These are phyloP conservation scores for Leishmania guyanensis DNA, from an alignment of 208 protist genomes.

Conservation along the genomic window DNA sequence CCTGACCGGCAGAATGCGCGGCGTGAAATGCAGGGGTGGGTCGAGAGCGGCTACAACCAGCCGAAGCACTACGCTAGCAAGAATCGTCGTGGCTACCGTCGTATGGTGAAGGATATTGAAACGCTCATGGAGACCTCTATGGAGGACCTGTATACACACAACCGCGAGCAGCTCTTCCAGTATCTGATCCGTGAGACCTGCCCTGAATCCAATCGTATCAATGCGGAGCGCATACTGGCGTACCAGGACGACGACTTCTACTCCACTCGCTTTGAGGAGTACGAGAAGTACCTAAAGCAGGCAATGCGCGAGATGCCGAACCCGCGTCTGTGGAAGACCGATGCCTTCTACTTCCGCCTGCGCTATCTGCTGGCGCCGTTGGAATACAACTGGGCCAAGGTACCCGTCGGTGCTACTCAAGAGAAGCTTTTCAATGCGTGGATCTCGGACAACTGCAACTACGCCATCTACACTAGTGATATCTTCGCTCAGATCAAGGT, in stretches of 20 bases:
- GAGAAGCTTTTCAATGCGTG: constrained; percentile 89
- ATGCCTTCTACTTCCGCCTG: constrained; percentile 91
- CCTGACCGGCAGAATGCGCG: constrained; percentile 83
- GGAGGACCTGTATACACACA: constrained; percentile 90
- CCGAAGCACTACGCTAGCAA: constrained; percentile 91
- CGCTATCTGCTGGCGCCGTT: constrained; percentile 81
- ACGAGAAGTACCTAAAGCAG: constrained; percentile 89
- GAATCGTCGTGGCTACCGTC: constrained; percentile 87
- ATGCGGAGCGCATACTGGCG: constrained; percentile 81
- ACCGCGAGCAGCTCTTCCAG: constrained; percentile 88
- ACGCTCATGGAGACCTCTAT: constrained; percentile 90
- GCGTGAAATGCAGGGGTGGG: constrained; percentile 80
- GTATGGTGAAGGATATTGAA: constrained; percentile 90
- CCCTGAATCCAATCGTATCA: constrained; percentile 89
- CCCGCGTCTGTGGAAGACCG: constrained; percentile 88
- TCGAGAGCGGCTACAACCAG: constrained; percentile 90
- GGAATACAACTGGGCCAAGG: constrained; percentile 91
- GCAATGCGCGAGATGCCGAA: constrained; percentile 91
- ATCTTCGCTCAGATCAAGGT: constrained; percentile 64
- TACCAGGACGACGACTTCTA: constrained; percentile 91
- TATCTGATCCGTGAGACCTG: constrained; percentile 87
- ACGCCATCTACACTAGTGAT: constrained; percentile 78
- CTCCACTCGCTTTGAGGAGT: constrained; percentile 87
- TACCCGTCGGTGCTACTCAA: constrained; percentile 70
- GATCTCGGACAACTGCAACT: constrained; percentile 84